These are phyloP conservation scores for Decorospora gaudefroyi DNA, from an alignment of 2,329 filamentous ascomycete genomes.

Conservation along the genomic window DNA sequence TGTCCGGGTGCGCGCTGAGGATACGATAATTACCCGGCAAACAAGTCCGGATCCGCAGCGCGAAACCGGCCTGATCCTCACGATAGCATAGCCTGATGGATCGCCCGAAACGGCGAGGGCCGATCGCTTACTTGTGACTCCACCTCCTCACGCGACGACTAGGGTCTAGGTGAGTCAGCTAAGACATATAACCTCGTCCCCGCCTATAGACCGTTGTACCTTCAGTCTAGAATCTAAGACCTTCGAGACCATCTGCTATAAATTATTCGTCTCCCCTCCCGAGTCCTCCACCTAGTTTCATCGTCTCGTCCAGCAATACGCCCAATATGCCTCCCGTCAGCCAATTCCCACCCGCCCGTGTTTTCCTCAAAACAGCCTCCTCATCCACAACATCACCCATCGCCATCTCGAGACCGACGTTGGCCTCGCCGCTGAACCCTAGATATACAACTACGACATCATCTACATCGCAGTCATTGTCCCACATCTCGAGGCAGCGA, in stretches of 20 bases:
- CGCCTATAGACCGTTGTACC: not conserved
- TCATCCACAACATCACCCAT: conserved; percentile 12
- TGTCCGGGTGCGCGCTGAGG: not conserved
- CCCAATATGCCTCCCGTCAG: conserved; percentile 39
- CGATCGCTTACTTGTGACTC: no score
- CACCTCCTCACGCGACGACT: conserved; percentile 13
- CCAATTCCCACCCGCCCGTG: conserved; percentile 41
- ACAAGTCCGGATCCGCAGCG: conserved; percentile 13
- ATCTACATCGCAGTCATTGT: conserved; percentile 35
- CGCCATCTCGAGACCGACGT: conserved; percentile 6
- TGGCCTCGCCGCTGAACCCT: conserved; percentile 18
- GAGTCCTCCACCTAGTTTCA: no score
- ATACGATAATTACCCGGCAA: conserved; percentile 16
- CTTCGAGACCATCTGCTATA: not conserved
- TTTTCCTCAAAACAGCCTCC: conserved; percentile 34
- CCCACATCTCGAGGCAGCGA: conserved; percentile 29
- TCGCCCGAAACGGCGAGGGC: conserved; percentile 14
- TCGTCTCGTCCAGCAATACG: no score
- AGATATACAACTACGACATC: conserved; percentile 28
- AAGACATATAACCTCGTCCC: conserved; percentile 9
- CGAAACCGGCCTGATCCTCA: conserved; percentile 10
- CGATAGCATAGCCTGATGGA: conserved; percentile 19
- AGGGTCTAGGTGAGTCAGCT: conserved; percentile 9
- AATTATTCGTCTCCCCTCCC: no score
- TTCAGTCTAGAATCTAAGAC: no score